A percentile compares a stretch with the other conserved stretches of the same genome.
Evolutionary conservation across 257 asterid species (phyloP).

Genomic region (Solanum tacnaense): DNA sequence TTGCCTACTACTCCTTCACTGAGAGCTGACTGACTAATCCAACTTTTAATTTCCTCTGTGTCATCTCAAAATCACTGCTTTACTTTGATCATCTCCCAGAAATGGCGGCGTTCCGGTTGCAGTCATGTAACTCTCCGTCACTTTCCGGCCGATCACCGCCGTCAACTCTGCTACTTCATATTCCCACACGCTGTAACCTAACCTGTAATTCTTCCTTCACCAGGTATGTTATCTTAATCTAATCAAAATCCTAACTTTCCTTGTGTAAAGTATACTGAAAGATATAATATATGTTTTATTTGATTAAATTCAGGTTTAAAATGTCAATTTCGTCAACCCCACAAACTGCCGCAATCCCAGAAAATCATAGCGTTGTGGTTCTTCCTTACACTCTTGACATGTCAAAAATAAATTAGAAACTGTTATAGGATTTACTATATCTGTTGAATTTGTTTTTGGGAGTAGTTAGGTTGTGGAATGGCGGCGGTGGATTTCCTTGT

Average conservation of each 20-base stretch:
- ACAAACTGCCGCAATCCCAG: not conserved
- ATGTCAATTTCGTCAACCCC: not conserved
- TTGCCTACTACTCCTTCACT: not conserved
- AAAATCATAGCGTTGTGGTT: not conserved
- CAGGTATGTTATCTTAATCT: not conserved
- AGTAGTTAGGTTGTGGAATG: constrained; percentile 72
- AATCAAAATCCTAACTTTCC: not conserved
- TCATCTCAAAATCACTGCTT: not conserved
- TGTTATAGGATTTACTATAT: not conserved
- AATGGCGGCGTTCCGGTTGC: not conserved
- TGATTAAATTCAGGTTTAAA: not conserved
- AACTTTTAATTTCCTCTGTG: not conserved
- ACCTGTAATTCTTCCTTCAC: not conserved
- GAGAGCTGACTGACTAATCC: too few species aligned
- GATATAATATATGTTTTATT: not conserved
- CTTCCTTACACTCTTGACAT: not conserved
- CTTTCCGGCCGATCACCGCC: not conserved
- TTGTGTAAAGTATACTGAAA: not conserved
- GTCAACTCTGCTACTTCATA: not conserved
- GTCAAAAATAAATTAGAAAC: not conserved
- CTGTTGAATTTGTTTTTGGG: not conserved
- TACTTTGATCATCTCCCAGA: not conserved
- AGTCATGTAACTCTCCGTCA: not conserved
- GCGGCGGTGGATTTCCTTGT: constrained; percentile 56
- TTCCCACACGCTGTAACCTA: not conserved